A percentile compares a stretch with the other conserved stretches of the same genome.
These are phyloP conservation scores for Wickerhamiella spandovensis DNA, from an alignment of 805 yeast genomes.

Conservation along the genomic window DNA sequence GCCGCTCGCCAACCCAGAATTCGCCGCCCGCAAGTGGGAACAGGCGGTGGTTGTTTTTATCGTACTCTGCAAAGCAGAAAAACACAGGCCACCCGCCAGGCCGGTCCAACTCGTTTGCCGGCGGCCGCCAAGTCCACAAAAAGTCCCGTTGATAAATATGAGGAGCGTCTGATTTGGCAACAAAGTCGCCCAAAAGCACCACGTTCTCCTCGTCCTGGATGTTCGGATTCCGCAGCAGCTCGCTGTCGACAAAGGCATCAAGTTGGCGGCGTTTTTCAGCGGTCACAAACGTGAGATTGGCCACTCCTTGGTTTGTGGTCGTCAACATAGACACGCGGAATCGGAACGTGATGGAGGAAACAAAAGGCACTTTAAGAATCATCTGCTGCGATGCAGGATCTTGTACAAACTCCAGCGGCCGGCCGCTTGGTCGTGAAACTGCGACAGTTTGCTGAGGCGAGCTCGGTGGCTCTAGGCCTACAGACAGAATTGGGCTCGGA, in stretches of 20 bases:
- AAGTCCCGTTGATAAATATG: constrained; percentile 18
- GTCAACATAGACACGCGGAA: constrained; percentile 11
- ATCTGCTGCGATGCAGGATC: constrained; percentile 14
- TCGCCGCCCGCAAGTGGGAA: constrained; percentile 23
- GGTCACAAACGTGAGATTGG: constrained; percentile 21
- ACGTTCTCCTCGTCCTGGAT: constrained; percentile 28
- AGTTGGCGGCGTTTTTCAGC: constrained; percentile 18
- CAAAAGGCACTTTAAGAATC: constrained; percentile 14
- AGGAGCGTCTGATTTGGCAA: constrained; percentile 10
- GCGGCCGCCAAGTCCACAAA: constrained; percentile 23
- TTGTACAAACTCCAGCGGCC: constrained; percentile 12
- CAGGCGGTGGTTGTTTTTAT: constrained; percentile 22
- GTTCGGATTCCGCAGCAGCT: constrained; percentile 26
- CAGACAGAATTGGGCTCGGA: constrained; percentile 6
- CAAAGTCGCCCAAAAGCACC: constrained; percentile 24
- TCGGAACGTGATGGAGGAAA: constrained; percentile 6
- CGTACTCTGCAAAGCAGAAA: constrained; percentile 31
- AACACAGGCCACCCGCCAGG: constrained; percentile 22
- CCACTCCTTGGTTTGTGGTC: constrained; percentile 8
- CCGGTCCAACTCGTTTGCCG: constrained; percentile 5
- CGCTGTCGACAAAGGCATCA: constrained; percentile 23
- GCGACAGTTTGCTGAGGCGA: constrained; percentile 2
- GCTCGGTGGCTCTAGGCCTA: constrained; percentile 5
- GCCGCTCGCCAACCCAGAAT: constrained; percentile 22
- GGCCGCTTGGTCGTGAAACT: constrained; percentile 7